Evolutionary conservation across 352 stramenopile species (phyloP), one percentile per base, ranked within the genome.

Genomic region (Stephanocyclus meneghinianus): DNA sequence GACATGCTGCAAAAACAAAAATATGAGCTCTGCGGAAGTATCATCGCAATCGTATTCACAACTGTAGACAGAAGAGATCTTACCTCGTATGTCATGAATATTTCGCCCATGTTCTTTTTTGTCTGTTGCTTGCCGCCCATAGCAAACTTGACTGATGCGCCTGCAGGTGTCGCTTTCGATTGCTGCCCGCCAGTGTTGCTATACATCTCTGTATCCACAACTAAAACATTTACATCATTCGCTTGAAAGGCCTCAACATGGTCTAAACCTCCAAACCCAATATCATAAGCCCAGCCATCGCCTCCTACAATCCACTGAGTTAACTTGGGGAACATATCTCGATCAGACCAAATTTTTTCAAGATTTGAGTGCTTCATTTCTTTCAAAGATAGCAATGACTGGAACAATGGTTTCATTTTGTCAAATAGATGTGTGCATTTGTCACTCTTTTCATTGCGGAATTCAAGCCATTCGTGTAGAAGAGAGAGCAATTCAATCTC

Each of bases 71-170:
- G 21, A 30, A 59, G 9, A 35, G 4, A 59, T 35, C 51, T 35
- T 32, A 59, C 51, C 51, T 95, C 94, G 78, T 97, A 97, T 74
- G 95, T 94, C 95, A 97, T 97, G 16, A 95, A 95, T 61, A 97
- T 97, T 60, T 96, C 84, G 40, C 94, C 95, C 13, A 97, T 87
- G 62, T 96, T 94, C 45, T 95, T 95, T 88, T 97, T 97, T 76
- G 91, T 91, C 84, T 95, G 91, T 64, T 83, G 57, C 45, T 91
- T 93, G n/a, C 87, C 87, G 26, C 83, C 85, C 6, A 84, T 71
- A 21, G 87, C 80, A 78, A 92, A 92, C 67, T 91, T 88, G 3
- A 87, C 84, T 44, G 72, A 71, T 45, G 87, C 85, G 45, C 84
- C 86, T 50, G 70, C 77, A 42, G 87, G 86, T 18, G 87, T 92